Evolutionary conservation across 108 stramenopile genomes (phyloP).

Genomic region (Asterionellopsis glacialis): DNA sequence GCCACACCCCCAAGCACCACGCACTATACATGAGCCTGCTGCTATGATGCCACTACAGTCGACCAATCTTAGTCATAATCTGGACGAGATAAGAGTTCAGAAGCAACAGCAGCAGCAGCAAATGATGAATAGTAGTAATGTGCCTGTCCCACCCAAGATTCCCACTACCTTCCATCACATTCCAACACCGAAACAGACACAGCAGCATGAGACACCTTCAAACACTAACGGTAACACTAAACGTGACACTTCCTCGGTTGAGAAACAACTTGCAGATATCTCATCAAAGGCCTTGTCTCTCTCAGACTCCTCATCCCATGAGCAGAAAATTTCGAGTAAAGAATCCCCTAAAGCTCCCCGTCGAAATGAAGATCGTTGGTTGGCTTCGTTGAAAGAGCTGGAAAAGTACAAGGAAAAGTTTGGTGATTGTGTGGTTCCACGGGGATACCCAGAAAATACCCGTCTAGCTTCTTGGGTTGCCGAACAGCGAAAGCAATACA

Average conservation of each 20-base stretch:
- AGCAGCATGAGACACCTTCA: not conserved
- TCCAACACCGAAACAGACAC: no score
- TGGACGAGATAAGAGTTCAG: no score
- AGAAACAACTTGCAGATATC: not conserved
- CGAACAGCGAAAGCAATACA: constrained; percentile 45
- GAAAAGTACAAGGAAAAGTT: constrained; percentile 19
- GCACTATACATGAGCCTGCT: no score
- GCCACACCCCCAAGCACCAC: no score
- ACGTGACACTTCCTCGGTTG: not conserved
- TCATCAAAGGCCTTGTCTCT: not conserved
- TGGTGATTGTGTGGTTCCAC: constrained; percentile 33
- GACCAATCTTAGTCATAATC: no score
- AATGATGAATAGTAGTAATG: no score
- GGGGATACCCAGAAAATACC: constrained; percentile 15
- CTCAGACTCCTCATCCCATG: not conserved
- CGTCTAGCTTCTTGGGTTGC: constrained; percentile 37
- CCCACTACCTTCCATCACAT: no score
- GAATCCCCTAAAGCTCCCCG: not conserved
- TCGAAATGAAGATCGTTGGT: constrained; percentile 13
- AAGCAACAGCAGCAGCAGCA: no score
- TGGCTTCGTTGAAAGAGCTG: constrained; percentile 15
- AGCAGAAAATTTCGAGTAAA: not conserved
- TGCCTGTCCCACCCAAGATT: no score
- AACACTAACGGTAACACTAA: not conserved
- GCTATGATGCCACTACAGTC: no score